Conservation (phyloP, 2,329 filamentous ascomycete genomes). For the Calycina marina region DNA sequence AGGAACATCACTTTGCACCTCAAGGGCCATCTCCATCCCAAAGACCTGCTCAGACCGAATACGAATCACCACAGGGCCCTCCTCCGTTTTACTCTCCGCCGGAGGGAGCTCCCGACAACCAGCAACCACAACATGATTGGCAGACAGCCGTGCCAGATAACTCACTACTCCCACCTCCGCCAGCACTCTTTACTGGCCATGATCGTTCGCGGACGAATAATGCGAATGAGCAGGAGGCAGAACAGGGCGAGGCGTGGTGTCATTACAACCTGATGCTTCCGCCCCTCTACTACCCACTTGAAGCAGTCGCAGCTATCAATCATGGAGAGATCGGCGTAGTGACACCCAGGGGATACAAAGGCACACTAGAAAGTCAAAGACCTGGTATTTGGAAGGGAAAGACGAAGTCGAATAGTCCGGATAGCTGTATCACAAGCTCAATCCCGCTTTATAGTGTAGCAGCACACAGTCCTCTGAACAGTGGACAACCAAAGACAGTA, state of each 20-base stretch:
- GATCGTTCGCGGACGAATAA: slow-evolving; percentile 56
- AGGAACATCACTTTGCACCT: slow-evolving; percentile 2
- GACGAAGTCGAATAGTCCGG: slow-evolving; percentile 31
- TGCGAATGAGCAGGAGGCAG: slow-evolving; percentile 47
- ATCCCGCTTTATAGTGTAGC: slow-evolving; percentile 52
- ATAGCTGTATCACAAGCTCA: slow-evolving; percentile 51
- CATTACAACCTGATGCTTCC: slow-evolving; percentile 38
- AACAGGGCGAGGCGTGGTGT: slow-evolving; percentile 54
- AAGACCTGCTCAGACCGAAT: slow-evolving; percentile 17
- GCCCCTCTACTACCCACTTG: slow-evolving; percentile 34
- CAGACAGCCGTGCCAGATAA: slow-evolving; percentile 56
- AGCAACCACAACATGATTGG: slow-evolving; percentile 48
- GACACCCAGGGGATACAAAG: slow-evolving; percentile 33
- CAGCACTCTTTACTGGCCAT: slow-evolving; percentile 41
- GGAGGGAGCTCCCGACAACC: slow-evolving; percentile 22
- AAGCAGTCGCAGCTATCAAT: slow-evolving; percentile 32
- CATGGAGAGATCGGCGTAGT: slow-evolving; percentile 39
- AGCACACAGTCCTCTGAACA: slow-evolving; percentile 40
- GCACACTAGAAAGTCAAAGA: slow-evolving; percentile 29
- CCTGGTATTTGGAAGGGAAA: slow-evolving; percentile 37
- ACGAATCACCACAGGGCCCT: slow-evolving; percentile 21
- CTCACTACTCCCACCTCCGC: slow-evolving; percentile 57
- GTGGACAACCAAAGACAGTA: slow-evolving; percentile 33
- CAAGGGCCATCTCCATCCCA: slow-evolving; percentile 22
- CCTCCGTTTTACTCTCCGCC: slow-evolving; percentile 26